A percentile compares a stretch with the other conserved stretches of the same genome.
Conservation (phyloP, 208 protist genomes). For the Acanthamoeba castellanii region DNA sequence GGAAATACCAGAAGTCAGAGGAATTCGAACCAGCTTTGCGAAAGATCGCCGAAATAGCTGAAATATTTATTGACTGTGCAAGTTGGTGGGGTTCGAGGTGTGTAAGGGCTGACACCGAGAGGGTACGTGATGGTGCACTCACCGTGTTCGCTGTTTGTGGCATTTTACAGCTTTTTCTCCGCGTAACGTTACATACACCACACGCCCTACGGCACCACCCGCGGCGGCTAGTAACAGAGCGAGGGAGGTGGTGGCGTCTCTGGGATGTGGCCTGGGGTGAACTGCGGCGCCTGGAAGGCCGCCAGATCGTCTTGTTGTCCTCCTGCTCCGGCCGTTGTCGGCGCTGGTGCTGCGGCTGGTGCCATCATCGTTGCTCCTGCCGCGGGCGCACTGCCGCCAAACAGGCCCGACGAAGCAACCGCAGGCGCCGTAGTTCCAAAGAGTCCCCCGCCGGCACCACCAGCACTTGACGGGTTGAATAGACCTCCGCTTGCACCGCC, state of each 20-base stretch:
- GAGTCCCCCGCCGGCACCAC: neutral
- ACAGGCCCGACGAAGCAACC: neutral
- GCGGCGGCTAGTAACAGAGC: neutral
- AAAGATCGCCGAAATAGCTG: too few relatives aligned
- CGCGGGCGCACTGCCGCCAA: constrained; percentile 11
- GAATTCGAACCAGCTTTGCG: too few relatives aligned
- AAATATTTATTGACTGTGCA: too few relatives aligned
- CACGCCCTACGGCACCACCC: too few relatives aligned
- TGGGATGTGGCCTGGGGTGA: neutral
- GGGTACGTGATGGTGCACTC: too few relatives aligned
- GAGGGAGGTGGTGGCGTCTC: neutral
- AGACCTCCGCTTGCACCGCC: neutral
- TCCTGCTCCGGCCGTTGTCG: neutral
- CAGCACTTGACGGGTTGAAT: neutral
- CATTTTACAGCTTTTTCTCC: too few relatives aligned
- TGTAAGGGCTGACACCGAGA: too few relatives aligned
- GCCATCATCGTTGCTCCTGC: neutral
- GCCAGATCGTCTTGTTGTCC: neutral
- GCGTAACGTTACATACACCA: too few relatives aligned
- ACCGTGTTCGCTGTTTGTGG: too few relatives aligned
- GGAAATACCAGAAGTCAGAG: too few relatives aligned
- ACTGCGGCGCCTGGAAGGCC: constrained; percentile 22
- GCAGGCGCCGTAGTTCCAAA: neutral
- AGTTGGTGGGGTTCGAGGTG: too few relatives aligned
- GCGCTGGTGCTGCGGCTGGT: neutral